Conservation (phyloP, 495 filamentous ascomycete species). For the Aspergillus coremiiformis region DNA sequence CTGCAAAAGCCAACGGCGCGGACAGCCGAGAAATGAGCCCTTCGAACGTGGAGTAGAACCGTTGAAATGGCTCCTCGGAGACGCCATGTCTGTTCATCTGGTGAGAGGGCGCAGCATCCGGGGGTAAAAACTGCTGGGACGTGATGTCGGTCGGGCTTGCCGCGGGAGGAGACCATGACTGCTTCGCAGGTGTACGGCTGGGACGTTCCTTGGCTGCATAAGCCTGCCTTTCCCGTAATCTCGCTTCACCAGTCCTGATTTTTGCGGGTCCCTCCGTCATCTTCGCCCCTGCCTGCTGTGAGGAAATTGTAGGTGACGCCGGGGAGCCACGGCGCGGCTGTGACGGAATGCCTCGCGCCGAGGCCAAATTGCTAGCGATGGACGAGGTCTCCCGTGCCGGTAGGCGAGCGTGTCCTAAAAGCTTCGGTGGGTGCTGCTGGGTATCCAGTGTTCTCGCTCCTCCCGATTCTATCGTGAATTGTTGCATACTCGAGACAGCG, state of each 20-base stretch:
- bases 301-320: conserved; percentile 60
- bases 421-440: conserved; percentile 30
- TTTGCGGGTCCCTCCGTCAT: conserved; percentile 51
- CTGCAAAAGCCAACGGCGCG: conserved; percentile 83
- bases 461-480: conserved; percentile 16
- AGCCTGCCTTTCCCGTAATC: conserved; percentile 21
- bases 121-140: conserved; percentile 29
- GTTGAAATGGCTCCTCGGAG: conserved; percentile 74
- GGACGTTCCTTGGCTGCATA: conserved; percentile 20
- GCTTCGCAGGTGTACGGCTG: conserved; percentile 20
- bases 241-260: conserved; percentile 32
- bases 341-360: conserved; percentile 76
- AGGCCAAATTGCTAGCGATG: conserved; percentile 85
- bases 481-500: conserved; percentile 12
- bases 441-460: conserved; percentile 26
- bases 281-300: conserved; percentile 67
- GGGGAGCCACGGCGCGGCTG: conserved; percentile 54
- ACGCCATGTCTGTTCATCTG: conserved; percentile 12
- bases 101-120: conserved; percentile 10
- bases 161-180: conserved; percentile 32
- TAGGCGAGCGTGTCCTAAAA: conserved; percentile 40
- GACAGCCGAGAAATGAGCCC: conserved; percentile 76
- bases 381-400: conserved; percentile 67
- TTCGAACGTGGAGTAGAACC: conserved; percentile 86
- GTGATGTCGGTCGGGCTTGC: conserved; percentile 31